Evolutionary conservation across 192 early-diverging fungal genomes (phyloP).

Genomic region (Linnemannia zychae): DNA sequence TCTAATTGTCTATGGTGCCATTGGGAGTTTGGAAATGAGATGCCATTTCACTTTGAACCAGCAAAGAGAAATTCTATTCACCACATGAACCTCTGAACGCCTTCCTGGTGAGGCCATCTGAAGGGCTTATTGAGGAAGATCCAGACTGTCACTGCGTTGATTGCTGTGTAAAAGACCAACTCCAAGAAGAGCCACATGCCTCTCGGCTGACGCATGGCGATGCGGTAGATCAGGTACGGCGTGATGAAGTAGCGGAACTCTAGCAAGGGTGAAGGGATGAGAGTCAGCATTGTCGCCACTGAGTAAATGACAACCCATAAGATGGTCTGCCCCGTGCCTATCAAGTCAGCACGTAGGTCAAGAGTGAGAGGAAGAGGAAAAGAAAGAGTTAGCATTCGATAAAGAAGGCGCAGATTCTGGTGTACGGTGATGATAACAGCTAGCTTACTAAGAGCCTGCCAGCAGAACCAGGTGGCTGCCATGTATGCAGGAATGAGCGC

Average conservation of each 20-base stretch:
- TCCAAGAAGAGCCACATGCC: constrained; percentile 50
- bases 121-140: constrained; percentile 87
- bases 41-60: background rate
- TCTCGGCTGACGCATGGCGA: constrained; percentile 68
- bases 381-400: background rate
- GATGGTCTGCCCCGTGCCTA: constrained; percentile 59
- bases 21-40: background rate
- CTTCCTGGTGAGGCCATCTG: constrained; percentile 76
- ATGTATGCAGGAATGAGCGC: constrained; percentile 76
- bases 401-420: too few species aligned
- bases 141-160: constrained; percentile 80
- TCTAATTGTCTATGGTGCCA: background rate
- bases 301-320: constrained; percentile 70
- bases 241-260: constrained; percentile 98
- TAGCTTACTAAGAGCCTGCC: constrained; percentile 62
- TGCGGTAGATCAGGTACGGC: constrained; percentile 80
- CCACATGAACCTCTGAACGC: constrained; percentile 94
- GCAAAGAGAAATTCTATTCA: constrained; percentile 56
- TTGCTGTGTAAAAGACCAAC: constrained; percentile 60
- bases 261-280: constrained; percentile 93
- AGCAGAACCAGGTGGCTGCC: constrained; percentile 56
- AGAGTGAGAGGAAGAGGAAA: constrained; percentile 13
- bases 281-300: constrained; percentile 67
- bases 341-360: too few species aligned
- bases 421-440: background rate